Conservation (phyloP, 352 stramenopile species). For the Phytophthora boehmeriae region DNA sequence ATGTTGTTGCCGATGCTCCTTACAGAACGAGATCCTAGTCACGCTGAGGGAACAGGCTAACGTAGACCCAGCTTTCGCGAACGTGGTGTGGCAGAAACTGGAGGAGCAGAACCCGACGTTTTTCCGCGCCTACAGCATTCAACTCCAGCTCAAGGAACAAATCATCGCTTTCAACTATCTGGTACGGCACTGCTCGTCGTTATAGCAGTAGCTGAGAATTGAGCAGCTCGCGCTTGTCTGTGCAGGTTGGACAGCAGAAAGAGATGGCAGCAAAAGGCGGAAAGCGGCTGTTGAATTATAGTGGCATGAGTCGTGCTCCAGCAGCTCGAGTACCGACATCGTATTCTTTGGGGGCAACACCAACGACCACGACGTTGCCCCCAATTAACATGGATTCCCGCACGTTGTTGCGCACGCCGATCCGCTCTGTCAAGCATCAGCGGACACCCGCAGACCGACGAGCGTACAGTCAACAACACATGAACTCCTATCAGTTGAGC, state of each 20-base stretch:
- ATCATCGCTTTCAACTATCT: conserved; percentile 93
- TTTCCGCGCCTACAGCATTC: conserved; percentile 85
- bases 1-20: not conserved
- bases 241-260: conserved; percentile 71
- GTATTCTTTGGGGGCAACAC: conserved; percentile 24
- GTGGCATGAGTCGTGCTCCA: conserved; percentile 25
- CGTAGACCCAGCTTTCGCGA: conserved; percentile 84
- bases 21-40: conserved; percentile 68
- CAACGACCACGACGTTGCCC: conserved; percentile 32
- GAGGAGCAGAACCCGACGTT: conserved; percentile 92
- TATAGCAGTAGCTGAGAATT: not conserved
- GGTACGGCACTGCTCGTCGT: conserved; percentile 36
- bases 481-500: conserved; percentile 30
- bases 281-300: conserved; percentile 40
- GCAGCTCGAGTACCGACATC: conserved; percentile 15
- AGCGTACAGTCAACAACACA: conserved; percentile 27
- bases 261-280: conserved; percentile 63
- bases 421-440: conserved; percentile 33
- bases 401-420: conserved; percentile 35
- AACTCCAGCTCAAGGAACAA: conserved; percentile 90
- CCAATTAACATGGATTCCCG: conserved; percentile 37
- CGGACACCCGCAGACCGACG: conserved; percentile 23
- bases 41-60: conserved; percentile 73
- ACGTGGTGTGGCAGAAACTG: conserved; percentile 91
- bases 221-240: conserved; percentile 2